phyloP scores from a whole-genome alignment of 2,329 filamentous ascomycete genomes.

The Aspergillus sp. region DNA sequence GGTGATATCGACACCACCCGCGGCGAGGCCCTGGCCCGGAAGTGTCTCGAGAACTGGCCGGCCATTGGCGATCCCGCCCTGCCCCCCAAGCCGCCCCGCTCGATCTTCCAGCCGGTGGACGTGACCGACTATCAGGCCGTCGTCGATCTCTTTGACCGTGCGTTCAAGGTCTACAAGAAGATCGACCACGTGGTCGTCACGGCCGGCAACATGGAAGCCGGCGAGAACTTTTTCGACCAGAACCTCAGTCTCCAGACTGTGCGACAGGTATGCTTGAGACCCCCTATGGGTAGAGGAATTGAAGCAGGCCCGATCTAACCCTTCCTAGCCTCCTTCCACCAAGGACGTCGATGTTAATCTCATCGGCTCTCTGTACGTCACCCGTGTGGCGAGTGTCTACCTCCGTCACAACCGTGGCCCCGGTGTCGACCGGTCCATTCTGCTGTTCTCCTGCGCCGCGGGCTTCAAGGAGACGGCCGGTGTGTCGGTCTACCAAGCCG shows the following conservation, averaged over 20 bases:
- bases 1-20: constrained; percentile 41
- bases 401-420: constrained; percentile 41
- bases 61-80: constrained; percentile 14
- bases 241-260: constrained; percentile 45
- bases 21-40: constrained; percentile 29
- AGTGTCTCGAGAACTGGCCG: constrained; percentile 16
- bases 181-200: constrained; percentile 52
- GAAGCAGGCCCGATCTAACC: background rate
- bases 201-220: constrained; percentile 47
- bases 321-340: constrained; percentile 29
- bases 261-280: constrained; percentile 29
- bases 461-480: constrained; percentile 51
- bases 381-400: constrained; percentile 51
- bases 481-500: constrained; percentile 47
- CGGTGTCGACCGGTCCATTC: constrained; percentile 41
- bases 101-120: constrained; percentile 45
- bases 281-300: background rate
- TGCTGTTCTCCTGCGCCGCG: constrained; percentile 46
- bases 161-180: constrained; percentile 44
- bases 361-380: constrained; percentile 47
- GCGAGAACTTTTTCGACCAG: constrained; percentile 46
- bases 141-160: constrained; percentile 47
- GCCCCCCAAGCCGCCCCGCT: constrained; percentile 19
- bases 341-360: constrained; percentile 51
- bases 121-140: constrained; percentile 48